These are phyloP conservation scores for Elymus sibiricus DNA, from an alignment of 176 grass and related monocot species.

Conservation along the genomic window DNA sequence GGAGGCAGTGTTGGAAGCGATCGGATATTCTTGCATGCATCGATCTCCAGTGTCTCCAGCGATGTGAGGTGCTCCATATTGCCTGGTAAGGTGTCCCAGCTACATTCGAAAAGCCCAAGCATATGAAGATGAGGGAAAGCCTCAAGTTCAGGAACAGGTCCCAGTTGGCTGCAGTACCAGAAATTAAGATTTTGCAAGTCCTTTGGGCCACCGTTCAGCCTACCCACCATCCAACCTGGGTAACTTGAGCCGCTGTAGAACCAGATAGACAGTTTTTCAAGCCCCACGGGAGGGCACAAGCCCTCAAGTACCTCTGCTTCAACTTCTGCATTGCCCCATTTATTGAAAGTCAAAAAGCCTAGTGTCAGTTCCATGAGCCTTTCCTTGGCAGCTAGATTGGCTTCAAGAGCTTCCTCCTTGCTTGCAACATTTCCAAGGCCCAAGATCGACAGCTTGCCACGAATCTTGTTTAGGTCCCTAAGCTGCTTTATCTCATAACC, in stretches of 20 bases:
- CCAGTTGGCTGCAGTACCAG: not conserved
- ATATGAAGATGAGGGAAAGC: not conserved
- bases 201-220: not conserved
- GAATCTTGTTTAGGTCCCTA: not conserved
- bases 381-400: not conserved
- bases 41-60: not conserved
- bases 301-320: not conserved
- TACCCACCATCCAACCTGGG: not conserved
- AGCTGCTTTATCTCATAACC: not conserved
- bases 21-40: not conserved
- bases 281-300: not conserved
- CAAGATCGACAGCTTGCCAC: fast-evolving
- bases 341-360: no score
- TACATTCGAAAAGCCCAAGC: fast-evolving
- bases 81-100: no score
- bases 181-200: fast-evolving
- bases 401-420: not conserved
- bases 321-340: not conserved
- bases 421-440: not conserved
- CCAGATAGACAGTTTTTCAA: fast-evolving
- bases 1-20: not conserved
- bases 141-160: not conserved
- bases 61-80: no score
- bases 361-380: not conserved
- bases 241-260: not conserved